Evolutionary conservation across 306 rosid genomes (phyloP), one percentile per base, ranked within the genome.

Genomic region (Gleditsia sinensis): DNA sequence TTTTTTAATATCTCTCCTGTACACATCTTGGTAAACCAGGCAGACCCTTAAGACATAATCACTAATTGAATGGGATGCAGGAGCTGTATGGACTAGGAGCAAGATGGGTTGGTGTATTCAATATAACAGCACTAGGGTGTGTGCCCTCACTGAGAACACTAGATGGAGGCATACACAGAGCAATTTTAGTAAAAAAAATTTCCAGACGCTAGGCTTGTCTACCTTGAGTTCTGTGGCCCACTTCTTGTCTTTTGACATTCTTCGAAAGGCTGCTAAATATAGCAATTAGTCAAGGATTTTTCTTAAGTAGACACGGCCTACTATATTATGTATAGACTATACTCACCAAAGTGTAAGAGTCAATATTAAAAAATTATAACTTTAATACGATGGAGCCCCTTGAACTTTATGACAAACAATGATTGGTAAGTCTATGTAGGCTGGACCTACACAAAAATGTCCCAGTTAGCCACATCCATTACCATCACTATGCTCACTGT

Each of bases 111-210:
- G 91, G 92, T 42, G 83, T 88, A 16, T 2, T 88, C 7, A 64
- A 83, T 33, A 1, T 88, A 45, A 86, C 88, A 12, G 45, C 71
- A 23, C 42, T 88, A 17, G 95, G 98, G 75, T 90, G 95, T 21
- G 81, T 87, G 23, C 98, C 98, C 23, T 71, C 87, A 23, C 86
- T 88, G 77, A 88, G 93, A 69, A 90, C 91, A 32, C 3, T 85
- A 4, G 48, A 10, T 9, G 89, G 92, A 71, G 94, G 85, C 57
- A 23, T 53, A 0, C 6, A 49, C 0, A 82, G 87, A 69, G 75
- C 17, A 2, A 74, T 6, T 73, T 92, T 25, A 63, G 12, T 3
- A 36, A 70, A 2, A n/a, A n/a, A 48, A 21, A 11, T 75, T 87
- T 20, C 74, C 88, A 30, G 80, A 81, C 4, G 72, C 98, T 17